phyloP scores from a whole-genome alignment of 768 basidiomycete species.

The Naganishia antarctica region DNA sequence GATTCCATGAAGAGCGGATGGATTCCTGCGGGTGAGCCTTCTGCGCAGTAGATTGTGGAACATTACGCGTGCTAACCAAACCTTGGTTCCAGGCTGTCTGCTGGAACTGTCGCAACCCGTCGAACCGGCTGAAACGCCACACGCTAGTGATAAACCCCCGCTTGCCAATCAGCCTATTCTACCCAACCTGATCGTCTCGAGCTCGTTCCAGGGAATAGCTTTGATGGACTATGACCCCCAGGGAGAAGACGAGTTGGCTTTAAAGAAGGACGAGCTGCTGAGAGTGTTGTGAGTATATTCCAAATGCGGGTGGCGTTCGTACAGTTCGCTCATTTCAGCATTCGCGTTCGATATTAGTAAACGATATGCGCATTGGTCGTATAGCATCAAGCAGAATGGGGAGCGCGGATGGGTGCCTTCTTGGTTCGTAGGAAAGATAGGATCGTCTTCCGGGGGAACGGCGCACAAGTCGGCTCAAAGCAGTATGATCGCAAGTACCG shows the following conservation, averaged over 20 bases:
- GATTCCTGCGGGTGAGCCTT: slow-evolving; percentile 76
- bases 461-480: slow-evolving; percentile 12
- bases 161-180: slow-evolving; percentile 60
- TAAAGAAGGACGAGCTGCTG: slow-evolving; percentile 80
- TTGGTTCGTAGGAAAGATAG: slow-evolving; percentile 84
- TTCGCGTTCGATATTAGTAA: no score
- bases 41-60: not conserved
- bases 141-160: slow-evolving; percentile 29
- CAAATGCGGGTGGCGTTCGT: no score
- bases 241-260: slow-evolving; percentile 83
- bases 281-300: slow-evolving; percentile 66
- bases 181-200: slow-evolving; percentile 87
- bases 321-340: no score
- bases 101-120: slow-evolving; percentile 90
- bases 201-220: slow-evolving; percentile 91
- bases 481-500: not conserved
- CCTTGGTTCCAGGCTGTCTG: slow-evolving; percentile 59
- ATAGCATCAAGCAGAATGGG: slow-evolving; percentile 66
- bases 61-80: not conserved
- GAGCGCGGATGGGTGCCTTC: slow-evolving; percentile 98
- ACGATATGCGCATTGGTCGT: slow-evolving; percentile 28
- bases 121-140: slow-evolving; percentile 61
- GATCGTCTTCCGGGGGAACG: not conserved
- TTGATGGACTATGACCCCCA: slow-evolving; percentile 95
- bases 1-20: slow-evolving; percentile 82